Conservation (phyloP, 116 monocot genomes). For the Zostera marina region DNA sequence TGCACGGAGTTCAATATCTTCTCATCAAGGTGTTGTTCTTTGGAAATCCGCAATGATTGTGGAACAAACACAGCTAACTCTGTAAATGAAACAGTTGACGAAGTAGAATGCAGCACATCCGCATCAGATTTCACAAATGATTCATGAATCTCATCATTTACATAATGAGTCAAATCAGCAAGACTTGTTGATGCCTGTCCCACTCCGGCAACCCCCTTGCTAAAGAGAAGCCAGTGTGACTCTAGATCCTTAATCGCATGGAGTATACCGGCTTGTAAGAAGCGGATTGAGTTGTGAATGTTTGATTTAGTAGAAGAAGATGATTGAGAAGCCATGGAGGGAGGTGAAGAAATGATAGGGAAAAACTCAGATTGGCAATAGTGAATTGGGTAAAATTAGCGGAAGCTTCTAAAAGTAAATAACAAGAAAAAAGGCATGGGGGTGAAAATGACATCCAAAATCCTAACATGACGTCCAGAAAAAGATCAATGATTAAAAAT, state of each 20-base stretch:
- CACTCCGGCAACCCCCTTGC: conserved; percentile 56
- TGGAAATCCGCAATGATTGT: conserved; percentile 33
- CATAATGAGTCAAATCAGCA: conserved; percentile 17
- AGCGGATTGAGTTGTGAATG: conserved; percentile 32
- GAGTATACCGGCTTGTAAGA: conserved; percentile 27
- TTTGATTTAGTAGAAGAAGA: too few species aligned
- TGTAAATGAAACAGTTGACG: conserved; percentile 46
- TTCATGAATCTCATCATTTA: conserved; percentile 12
- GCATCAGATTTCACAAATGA: too few species aligned
- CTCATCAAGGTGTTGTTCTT: conserved; percentile 64
- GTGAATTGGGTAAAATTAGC: too few species aligned
- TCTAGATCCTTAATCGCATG: conserved; percentile 32
- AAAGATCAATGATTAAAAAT: too few species aligned
- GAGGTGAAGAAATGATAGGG: too few species aligned
- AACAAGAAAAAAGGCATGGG: too few species aligned
- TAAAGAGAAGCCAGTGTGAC: conserved; percentile 31
- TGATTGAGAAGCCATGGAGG: too few species aligned
- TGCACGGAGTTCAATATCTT: conserved; percentile 78
- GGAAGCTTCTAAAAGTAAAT: too few species aligned
- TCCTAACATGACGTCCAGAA: too few species aligned
- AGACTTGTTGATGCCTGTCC: conserved; percentile 33
- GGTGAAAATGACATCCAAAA: too few species aligned
- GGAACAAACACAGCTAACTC: conserved; percentile 51
- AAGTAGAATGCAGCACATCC: conserved; percentile 54
- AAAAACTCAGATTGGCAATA: too few species aligned